Evolutionary conservation across 768 basidiomycete species (phyloP).

Genomic region (Leucocoprinus birnbaumii): DNA sequence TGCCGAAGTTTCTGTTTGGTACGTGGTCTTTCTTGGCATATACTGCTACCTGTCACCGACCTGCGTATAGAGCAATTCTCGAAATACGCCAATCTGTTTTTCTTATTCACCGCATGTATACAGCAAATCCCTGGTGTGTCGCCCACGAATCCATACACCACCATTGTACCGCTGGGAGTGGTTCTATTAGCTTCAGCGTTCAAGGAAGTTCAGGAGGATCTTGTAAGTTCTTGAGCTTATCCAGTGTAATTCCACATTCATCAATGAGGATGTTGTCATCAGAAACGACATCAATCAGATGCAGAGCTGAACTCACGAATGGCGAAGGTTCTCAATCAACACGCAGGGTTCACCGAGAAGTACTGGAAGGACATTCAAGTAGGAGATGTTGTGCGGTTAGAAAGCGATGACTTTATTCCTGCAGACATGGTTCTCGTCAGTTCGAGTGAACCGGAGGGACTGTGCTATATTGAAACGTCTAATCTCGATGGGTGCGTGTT

Average conservation of each 20-base stretch:
- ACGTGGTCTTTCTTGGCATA: conserved; percentile 21
- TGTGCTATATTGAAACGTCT: conserved; percentile 97
- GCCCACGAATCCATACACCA: conserved; percentile 93
- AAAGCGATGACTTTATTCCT: conserved; percentile 92
- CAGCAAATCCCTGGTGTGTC: conserved; percentile 98
- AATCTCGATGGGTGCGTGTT: conserved; percentile 88
- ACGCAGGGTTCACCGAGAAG: conserved; percentile 63
- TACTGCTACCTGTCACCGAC: conserved; percentile 10
- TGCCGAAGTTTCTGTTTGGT: conserved; percentile 94
- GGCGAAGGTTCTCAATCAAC: conserved; percentile 68
- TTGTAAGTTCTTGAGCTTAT: conserved; percentile 47
- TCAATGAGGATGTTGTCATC: conserved; percentile 10
- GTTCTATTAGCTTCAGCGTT: conserved; percentile 93
- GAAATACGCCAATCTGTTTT: conserved; percentile 98
- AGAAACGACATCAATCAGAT: conserved; percentile 98
- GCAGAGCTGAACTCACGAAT: conserved; percentile 82
- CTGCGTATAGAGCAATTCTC: conserved; percentile 84
- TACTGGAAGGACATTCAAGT: conserved; percentile 91
- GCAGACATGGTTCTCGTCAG: conserved; percentile 88
- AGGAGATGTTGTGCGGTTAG: conserved; percentile 89
- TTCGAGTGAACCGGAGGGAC: conserved; percentile 93
- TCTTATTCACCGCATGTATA: conserved; percentile 95
- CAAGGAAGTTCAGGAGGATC: conserved; percentile 94
- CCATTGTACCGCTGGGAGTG: conserved; percentile 84
- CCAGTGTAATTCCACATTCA: not conserved